These are phyloP conservation scores for Leccinum ochraceum DNA, from an alignment of 768 basidiomycete species.

Conservation along the genomic window DNA sequence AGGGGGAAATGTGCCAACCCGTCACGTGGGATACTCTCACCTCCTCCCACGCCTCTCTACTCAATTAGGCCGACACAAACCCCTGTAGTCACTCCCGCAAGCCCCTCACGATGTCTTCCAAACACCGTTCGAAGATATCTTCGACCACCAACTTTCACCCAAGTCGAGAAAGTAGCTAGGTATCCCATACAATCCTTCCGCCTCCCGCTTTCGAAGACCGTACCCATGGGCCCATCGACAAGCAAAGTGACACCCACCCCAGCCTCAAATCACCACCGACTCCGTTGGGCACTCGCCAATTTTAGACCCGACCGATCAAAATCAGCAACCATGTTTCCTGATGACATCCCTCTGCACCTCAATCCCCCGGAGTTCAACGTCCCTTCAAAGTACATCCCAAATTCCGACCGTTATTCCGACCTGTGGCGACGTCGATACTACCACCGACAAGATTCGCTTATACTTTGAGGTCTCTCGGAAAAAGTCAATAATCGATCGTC, in stretches of 20 bases:
- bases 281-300: neutral
- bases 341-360: neutral
- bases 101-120: neutral
- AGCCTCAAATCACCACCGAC: neutral
- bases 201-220: neutral
- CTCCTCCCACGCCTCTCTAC: neutral
- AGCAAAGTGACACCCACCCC: neutral
- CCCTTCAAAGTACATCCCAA: neutral
- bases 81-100: no score
- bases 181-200: neutral
- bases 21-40: neutral
- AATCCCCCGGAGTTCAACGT: neutral
- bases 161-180: neutral
- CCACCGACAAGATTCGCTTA: neutral
- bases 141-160: neutral
- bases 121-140: neutral
- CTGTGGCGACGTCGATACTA: neutral
- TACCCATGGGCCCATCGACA: neutral
- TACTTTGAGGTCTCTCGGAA: neutral
- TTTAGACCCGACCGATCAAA: neutral
- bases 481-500: neutral
- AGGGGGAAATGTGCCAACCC: no score
- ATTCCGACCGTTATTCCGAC: neutral
- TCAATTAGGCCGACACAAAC: no score
- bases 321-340: neutral